Evolutionary conservation across 345 rosid genomes (phyloP).

Genomic region (Pistacia atlantica): DNA sequence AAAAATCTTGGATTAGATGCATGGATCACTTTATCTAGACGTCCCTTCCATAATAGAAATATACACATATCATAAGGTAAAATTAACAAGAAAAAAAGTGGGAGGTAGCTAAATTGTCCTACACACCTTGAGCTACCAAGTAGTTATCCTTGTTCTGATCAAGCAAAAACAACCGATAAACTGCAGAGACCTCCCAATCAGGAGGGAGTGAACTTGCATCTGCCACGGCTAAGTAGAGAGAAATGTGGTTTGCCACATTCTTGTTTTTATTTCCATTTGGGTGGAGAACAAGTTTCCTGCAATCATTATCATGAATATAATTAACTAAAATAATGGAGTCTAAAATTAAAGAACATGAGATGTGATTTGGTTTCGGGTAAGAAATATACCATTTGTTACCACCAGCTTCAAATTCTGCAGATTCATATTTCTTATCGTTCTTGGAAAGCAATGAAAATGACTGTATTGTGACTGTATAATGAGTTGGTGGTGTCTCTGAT

Average conservation of each 20-base stretch:
- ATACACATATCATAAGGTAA: too few species aligned
- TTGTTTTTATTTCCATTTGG: conserved; percentile 72
- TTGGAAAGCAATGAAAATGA: conserved; percentile 48
- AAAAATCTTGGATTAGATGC: too few species aligned
- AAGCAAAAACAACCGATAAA: conserved; percentile 50
- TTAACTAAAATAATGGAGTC: too few species aligned
- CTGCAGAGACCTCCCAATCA: conserved; percentile 55
- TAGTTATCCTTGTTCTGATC: conserved; percentile 43
- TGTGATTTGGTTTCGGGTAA: not conserved
- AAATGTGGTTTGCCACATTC: conserved; percentile 49
- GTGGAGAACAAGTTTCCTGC: conserved; percentile 59
- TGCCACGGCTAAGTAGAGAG: conserved; percentile 50
- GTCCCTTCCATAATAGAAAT: too few species aligned
- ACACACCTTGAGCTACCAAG: conserved; percentile 37
- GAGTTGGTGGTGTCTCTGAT: conserved; percentile 52
- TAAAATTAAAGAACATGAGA: too few species aligned
- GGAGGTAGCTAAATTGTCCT: too few species aligned
- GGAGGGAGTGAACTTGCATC: conserved; percentile 42
- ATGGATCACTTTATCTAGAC: too few species aligned
- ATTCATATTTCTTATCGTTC: conserved; percentile 54
- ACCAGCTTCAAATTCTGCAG: conserved; percentile 62
- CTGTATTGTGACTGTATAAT: conserved; percentile 55
- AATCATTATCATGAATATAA: not conserved
- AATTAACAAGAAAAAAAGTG: too few species aligned
- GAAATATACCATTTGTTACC: conserved; percentile 66